These are phyloP conservation scores for Prunus mira DNA, from an alignment of 306 rosid genomes.

Conservation along the genomic window DNA sequence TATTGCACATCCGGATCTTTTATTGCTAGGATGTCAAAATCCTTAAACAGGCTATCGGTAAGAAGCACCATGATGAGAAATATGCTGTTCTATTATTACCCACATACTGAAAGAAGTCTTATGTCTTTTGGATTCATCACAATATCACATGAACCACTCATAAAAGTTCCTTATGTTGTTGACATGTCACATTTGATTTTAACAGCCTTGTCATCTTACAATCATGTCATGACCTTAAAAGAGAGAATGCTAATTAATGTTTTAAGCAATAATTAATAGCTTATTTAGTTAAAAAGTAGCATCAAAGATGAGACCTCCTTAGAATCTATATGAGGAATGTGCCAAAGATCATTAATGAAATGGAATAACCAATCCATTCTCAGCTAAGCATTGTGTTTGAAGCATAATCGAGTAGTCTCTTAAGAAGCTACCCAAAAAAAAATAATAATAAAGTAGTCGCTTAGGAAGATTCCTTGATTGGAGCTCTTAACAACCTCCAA, in stretches of 20 bases:
- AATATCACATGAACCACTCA: slow-evolving; percentile 32
- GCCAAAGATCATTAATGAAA: neutral
- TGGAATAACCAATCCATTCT: neutral
- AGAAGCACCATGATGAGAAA: neutral
- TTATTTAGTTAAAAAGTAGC: slow-evolving; percentile 16
- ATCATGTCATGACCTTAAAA: slow-evolving; percentile 34
- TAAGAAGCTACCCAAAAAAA: neutral
- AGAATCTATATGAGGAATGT: neutral
- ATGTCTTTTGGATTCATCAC: slow-evolving; percentile 26
- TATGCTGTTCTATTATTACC: neutral
- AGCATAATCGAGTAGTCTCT: slow-evolving; percentile 3
- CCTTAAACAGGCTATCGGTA: neutral
- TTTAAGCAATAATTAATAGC: slow-evolving; percentile 12
- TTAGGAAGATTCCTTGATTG: slow-evolving; percentile 12
- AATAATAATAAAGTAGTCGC: neutral
- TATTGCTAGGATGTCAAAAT: neutral
- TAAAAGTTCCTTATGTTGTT: slow-evolving; percentile 30
- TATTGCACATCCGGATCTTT: too few species aligned
- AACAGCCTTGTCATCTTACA: slow-evolving; percentile 29
- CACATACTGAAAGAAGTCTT: slow-evolving; percentile 26
- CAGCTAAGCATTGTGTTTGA: slow-evolving; percentile 6
- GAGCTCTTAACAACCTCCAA: slow-evolving; percentile 14
- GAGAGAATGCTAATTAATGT: slow-evolving; percentile 9
- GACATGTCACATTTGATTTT: slow-evolving; percentile 37
- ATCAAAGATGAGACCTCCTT: slow-evolving; percentile 17